Conservation (phyloP, 345 rosid species). For the Citrus medica region DNA sequence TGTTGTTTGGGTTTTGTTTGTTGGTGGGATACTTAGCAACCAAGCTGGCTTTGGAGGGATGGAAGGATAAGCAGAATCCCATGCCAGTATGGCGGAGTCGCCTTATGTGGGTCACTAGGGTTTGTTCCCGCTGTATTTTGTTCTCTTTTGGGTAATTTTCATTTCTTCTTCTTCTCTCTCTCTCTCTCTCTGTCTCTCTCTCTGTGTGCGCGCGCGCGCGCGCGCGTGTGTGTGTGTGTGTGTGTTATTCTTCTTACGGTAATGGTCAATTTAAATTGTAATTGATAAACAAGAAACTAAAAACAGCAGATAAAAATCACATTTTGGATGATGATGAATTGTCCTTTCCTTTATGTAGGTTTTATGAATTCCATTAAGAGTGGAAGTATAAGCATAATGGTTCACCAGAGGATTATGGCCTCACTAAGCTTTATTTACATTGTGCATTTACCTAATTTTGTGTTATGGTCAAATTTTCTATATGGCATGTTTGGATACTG, state of each 20-base stretch:
- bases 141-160: slow-evolving; percentile 80
- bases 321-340: neutral
- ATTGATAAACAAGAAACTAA: neutral
- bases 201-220: no score
- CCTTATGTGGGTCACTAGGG: slow-evolving; percentile 90
- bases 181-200: no score
- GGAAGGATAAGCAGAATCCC: slow-evolving; percentile 84
- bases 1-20: slow-evolving; percentile 63
- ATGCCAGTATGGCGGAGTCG: slow-evolving; percentile 86
- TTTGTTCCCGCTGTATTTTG: slow-evolving; percentile 68
- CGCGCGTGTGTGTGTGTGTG: no score
- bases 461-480: neutral
- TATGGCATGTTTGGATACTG: neutral
- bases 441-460: neutral
- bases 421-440: neutral
- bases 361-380: neutral
- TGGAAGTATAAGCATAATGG: neutral
- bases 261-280: neutral
- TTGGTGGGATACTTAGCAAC: slow-evolving; percentile 71
- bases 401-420: neutral
- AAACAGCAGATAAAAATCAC: neutral
- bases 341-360: neutral
- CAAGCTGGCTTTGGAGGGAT: slow-evolving; percentile 63
- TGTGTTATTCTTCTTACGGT: neutral
- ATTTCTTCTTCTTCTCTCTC: neutral